Conservation (phyloP, 2,329 filamentous ascomycete genomes). For the Monilinia polystroma region DNA sequence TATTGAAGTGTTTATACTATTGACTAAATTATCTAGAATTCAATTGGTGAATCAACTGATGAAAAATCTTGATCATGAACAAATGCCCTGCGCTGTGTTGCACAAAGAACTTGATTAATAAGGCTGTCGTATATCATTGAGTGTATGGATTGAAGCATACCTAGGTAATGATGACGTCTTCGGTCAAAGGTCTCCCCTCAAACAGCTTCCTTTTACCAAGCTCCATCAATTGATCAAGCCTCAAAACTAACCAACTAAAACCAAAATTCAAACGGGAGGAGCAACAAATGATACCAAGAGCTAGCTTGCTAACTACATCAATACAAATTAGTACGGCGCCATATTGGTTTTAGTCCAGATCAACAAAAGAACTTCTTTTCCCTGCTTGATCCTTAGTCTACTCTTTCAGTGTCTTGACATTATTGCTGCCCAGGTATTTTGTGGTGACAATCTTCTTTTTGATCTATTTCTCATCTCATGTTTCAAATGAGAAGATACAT, state of each 20-base stretch:
- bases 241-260: neutral
- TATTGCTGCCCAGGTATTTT: slow-evolving; percentile 12
- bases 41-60: too few species aligned
- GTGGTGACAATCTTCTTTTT: slow-evolving; percentile 5
- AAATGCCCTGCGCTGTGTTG: too few species aligned
- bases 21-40: too few species aligned
- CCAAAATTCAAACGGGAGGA: neutral
- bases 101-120: neutral
- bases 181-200: too few species aligned
- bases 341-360: slow-evolving; percentile 10
- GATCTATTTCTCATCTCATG: neutral
- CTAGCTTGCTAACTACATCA: slow-evolving; percentile 7
- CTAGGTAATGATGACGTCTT: neutral
- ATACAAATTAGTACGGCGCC: neutral
- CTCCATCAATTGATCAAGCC: neutral
- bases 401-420: neutral
- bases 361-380: slow-evolving; percentile 12
- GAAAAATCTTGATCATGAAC: too few species aligned
- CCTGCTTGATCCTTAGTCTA: neutral
- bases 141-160: too few species aligned
- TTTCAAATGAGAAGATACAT: neutral
- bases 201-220: neutral
- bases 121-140: too few species aligned
- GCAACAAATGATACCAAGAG: neutral
- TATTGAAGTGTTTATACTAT: too few species aligned